Evolutionary conservation across 345 rosid species (phyloP), one percentile per base, ranked within the genome.

Genomic region (Moringa oleifera): DNA sequence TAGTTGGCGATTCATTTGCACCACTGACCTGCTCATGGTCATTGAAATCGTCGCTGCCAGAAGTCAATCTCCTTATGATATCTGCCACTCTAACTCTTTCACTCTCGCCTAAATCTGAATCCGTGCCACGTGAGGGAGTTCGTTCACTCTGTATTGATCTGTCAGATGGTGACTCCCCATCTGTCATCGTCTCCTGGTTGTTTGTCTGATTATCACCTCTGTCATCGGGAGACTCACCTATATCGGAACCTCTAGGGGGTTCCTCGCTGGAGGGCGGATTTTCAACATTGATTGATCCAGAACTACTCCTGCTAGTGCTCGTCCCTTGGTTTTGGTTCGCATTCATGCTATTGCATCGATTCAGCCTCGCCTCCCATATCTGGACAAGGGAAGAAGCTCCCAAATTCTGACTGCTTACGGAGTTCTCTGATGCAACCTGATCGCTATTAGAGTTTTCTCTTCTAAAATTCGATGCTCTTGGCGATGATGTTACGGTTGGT

Each of bases 361-460:
- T 70, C n/a, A 84, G 72, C 75, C 89, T 83, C 0, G 93, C 91
- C 65, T 92, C 96, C 95, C 98, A 92, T 62, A 89, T 87, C 72
- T 87, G 96, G 45, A 92, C 98, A 11, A 92, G 85, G 9, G 96
- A 92, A 22, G 95, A 89, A 36, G 98, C 96, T 0, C 84, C 88
- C 20, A 20, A 74, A 20, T 66, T 79, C 9, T 58, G 66, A 0
- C 46, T 58, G 36, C 2, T 61, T 0, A 62, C 37, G 11, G 71
- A 25, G 17, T 50, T 56, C 51, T 65, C 74, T 2, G 53, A 66
- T 57, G 71, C 73, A 53, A 65, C 51, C 9, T 66, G 25, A 21
- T 61, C 19, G 8, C 25, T 61, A 16, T 50, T 61, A 10, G 59
- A 31, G 23, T 23, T 58, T 21, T 71, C 53, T 25, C 20, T 19